Percentiles rank a stretch among this genome's conserved stretches.
These are phyloP conservation scores for Hyphochytrium catenoides DNA, from an alignment of 352 stramenopile genomes.

Conservation along the genomic window DNA sequence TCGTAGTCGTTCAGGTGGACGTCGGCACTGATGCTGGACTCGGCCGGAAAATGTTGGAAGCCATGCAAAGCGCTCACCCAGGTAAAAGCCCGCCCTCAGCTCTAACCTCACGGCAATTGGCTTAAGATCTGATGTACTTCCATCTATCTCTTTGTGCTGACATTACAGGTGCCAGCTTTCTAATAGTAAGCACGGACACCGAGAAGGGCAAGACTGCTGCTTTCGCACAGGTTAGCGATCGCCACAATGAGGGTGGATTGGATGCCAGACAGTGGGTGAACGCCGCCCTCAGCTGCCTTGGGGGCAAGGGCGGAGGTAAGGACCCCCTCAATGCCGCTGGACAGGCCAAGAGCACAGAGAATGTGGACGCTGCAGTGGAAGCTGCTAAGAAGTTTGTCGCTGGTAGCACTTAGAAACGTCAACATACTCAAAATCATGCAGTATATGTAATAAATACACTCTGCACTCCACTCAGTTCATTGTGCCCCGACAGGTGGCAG, in stretches of 20 bases:
- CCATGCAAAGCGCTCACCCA: conserved; percentile 39
- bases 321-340: conserved; percentile 35
- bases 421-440: too few species aligned
- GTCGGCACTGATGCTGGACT: conserved; percentile 82
- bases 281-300: conserved; percentile 62
- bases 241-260: conserved; percentile 32
- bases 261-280: conserved; percentile 83
- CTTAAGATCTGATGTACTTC: too few species aligned
- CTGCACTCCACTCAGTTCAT: conserved; percentile 92
- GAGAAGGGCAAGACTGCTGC: conserved; percentile 75
- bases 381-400: conserved; percentile 27
- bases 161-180: conserved; percentile 67
- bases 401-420: too few species aligned
- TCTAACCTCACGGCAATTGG: too few species aligned
- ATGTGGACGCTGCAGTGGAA: conserved; percentile 30
- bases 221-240: conserved; percentile 72
- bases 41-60: conserved; percentile 78
- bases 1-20: conserved; percentile 69
- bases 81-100: conserved; percentile 34
- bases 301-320: conserved; percentile 86
- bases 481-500: conserved; percentile 72
- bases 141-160: too few species aligned
- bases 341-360: conserved; percentile 44
- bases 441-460: too few species aligned
- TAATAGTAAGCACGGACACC: conserved; percentile 72